Percentiles rank a stretch among this genome's conserved stretches.
phyloP scores from a whole-genome alignment of 2,329 filamentous ascomycete genomes.

The Phyllachora maydis region DNA sequence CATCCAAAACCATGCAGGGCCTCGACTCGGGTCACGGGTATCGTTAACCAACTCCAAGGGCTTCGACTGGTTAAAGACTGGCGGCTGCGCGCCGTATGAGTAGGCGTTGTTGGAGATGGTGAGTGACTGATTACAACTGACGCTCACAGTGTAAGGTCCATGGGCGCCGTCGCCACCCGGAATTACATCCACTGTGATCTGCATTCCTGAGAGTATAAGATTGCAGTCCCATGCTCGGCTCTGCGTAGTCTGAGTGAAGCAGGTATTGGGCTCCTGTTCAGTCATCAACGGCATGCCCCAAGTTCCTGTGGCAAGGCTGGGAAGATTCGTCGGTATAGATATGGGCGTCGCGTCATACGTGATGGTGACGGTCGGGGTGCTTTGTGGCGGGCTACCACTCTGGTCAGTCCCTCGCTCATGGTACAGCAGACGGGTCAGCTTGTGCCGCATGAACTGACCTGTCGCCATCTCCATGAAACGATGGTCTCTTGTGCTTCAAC shows the following conservation, averaged over 20 bases:
- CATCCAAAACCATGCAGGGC: constrained; percentile 30
- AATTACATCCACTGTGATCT: constrained; percentile 16
- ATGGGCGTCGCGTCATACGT: constrained; percentile 27
- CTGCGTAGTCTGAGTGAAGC: constrained; percentile 32
- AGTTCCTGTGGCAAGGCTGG: constrained; percentile 29
- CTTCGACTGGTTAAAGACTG: constrained; percentile 16
- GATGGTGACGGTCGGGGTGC: constrained; percentile 5
- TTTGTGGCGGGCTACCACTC: constrained; percentile 1
- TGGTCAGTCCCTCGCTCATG: constrained; percentile 4
- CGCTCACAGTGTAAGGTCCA: constrained; percentile 17
- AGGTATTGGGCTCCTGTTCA: constrained; percentile 27
- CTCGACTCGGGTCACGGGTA: constrained; percentile 21
- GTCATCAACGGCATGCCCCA: constrained; percentile 33
- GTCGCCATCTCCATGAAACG: constrained; percentile 2
- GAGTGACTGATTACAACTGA: constrained; percentile 15
- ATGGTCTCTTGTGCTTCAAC: constrained; percentile 10
- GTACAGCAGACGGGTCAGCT: not conserved
- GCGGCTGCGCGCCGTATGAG: constrained; percentile 33
- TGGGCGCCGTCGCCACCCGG: constrained; percentile 7
- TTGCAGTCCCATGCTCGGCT: constrained; percentile 43
- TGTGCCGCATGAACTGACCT: constrained; percentile 7
- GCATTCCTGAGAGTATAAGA: constrained; percentile 19
- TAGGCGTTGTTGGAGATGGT: constrained; percentile 16
- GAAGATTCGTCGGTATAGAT: constrained; percentile 26
- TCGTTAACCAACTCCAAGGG: constrained; percentile 25